phyloP scores from a whole-genome alignment of 352 stramenopile species.

The Phytophthora nicotianae region DNA sequence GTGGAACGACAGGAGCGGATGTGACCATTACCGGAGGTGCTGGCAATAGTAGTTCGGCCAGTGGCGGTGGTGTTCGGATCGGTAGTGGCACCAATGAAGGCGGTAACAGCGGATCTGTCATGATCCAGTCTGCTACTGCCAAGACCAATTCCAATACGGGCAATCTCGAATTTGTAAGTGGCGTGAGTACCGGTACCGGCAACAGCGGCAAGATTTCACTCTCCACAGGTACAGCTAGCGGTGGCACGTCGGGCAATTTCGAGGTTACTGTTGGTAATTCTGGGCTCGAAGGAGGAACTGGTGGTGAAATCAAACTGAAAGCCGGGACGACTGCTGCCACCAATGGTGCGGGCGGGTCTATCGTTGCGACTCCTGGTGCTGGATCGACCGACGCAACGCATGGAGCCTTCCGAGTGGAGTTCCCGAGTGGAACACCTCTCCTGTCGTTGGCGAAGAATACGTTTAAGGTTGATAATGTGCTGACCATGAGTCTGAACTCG shows the following conservation, averaged over 20 bases:
- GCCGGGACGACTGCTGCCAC: conserved; percentile 35
- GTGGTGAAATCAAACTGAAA: conserved; percentile 39
- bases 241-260: conserved; percentile 42
- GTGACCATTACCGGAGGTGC: conserved; percentile 39
- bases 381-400: conserved; percentile 29
- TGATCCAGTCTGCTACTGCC: conserved; percentile 30
- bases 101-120: conserved; percentile 39
- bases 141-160: conserved; percentile 35
- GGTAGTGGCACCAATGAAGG: conserved; percentile 28
- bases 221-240: conserved; percentile 35
- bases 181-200: conserved; percentile 32
- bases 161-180: conserved; percentile 35
- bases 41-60: conserved; percentile 10
- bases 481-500: conserved; percentile 38
- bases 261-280: conserved; percentile 44
- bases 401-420: conserved; percentile 51
- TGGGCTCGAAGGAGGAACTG: conserved; percentile 21
- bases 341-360: conserved; percentile 34
- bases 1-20: conserved; percentile 31
- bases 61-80: conserved; percentile 29
- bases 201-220: conserved; percentile 47
- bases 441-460: conserved; percentile 38
- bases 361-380: conserved; percentile 48
- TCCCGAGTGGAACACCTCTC: conserved; percentile 30
- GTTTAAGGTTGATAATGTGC: conserved; percentile 44